Conservation (phyloP, 1,284 basidiomycete species). For the Mycocalia duriaeana region DNA sequence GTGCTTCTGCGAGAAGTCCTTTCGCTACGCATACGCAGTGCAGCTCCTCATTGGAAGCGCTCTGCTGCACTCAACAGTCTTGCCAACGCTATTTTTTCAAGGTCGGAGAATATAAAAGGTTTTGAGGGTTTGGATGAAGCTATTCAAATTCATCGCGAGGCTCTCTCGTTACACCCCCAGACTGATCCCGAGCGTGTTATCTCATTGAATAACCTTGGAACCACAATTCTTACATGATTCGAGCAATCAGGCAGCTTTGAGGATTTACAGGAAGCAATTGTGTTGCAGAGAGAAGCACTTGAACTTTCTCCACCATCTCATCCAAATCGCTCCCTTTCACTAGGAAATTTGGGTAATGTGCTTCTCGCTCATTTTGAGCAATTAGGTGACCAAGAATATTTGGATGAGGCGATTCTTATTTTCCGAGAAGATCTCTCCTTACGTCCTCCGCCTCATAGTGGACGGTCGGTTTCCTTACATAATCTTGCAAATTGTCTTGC, state of each 20-base stretch:
- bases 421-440: too few species aligned
- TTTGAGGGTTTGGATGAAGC: constrained; percentile 11
- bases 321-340: constrained; percentile 5
- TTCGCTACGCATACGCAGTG: background rate
- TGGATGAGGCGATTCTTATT: constrained; percentile 16
- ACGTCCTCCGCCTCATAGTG: too few species aligned
- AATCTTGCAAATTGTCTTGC: too few species aligned
- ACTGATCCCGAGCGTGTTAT: constrained; percentile 2
- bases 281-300: constrained; percentile 10
- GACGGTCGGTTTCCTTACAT: too few species aligned
- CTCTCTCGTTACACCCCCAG: constrained; percentile 1
- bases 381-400: constrained; percentile 4
- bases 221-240: background rate
- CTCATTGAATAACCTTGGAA: constrained; percentile 5
- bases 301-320: constrained; percentile 2
- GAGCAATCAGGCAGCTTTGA: background rate
- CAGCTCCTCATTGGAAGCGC: constrained; percentile 4
- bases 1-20: constrained; percentile 9
- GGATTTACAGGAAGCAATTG: constrained; percentile 14
- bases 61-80: constrained; percentile 11
- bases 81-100: constrained; percentile 8
- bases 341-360: constrained; percentile 12
- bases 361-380: constrained; percentile 10
- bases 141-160: constrained; percentile 7
- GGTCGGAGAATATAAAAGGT: constrained; percentile 8